A percentile compares a stretch with the other conserved stretches of the same genome.
Conservation (phyloP, 805 yeast species). For the Hanseniaspora nectarophila region DNA sequence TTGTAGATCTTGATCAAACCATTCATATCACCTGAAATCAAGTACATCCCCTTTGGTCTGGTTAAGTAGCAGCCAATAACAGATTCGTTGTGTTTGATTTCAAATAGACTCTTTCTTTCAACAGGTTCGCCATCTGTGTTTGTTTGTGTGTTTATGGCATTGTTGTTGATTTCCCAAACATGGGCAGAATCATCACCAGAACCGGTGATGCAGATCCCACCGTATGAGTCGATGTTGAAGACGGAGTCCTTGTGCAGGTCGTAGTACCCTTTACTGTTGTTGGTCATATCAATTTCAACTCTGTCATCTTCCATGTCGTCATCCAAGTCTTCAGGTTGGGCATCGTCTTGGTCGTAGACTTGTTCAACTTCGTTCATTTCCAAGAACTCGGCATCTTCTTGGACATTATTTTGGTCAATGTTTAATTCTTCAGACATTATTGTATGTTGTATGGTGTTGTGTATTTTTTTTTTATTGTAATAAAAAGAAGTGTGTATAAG, state of each 20-base stretch:
- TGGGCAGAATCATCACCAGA: conserved; percentile 88
- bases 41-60: conserved; percentile 55
- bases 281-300: conserved; percentile 73
- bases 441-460: background rate
- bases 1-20: conserved; percentile 70
- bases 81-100: conserved; percentile 79
- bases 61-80: conserved; percentile 78
- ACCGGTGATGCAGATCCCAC: conserved; percentile 75
- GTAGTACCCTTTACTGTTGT: conserved; percentile 80
- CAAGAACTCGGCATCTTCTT: conserved; percentile 29
- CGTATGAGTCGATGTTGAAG: conserved; percentile 72
- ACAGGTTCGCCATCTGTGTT: conserved; percentile 47
- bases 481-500: too few species aligned
- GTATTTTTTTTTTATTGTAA: background rate
- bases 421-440: conserved; percentile 10
- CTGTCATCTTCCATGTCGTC: conserved; percentile 36
- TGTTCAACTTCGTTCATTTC: conserved; percentile 35
- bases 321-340: conserved; percentile 28
- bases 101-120: conserved; percentile 70
- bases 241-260: conserved; percentile 84
- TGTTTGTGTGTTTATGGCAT: conserved; percentile 10
- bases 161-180: conserved; percentile 53
- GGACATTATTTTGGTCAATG: conserved; percentile 14
- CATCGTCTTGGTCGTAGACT: conserved; percentile 25
- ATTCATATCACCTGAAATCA: conserved; percentile 89